Percentiles rank a stretch among this genome's conserved stretches.
Evolutionary conservation across 495 filamentous ascomycete species (phyloP).

Genomic region (Xylaria telfairii): DNA sequence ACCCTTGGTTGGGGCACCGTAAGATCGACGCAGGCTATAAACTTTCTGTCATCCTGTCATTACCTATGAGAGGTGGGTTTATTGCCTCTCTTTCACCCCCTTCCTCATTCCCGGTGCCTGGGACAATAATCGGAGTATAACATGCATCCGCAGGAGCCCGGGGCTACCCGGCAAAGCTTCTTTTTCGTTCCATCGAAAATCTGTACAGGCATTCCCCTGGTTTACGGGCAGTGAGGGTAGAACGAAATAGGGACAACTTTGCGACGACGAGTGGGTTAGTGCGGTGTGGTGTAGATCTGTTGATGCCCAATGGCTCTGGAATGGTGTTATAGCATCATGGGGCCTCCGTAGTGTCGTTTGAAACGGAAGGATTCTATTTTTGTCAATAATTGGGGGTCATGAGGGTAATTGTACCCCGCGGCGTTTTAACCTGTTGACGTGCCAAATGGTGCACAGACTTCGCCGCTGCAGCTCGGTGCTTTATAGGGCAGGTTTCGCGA

Average conservation of each 20-base stretch:
- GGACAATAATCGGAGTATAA: not conserved
- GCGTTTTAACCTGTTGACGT: not conserved
- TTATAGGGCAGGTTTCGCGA: slow-evolving; percentile 3
- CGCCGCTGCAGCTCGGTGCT: not conserved
- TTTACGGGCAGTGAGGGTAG: not conserved
- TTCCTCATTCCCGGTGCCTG: not conserved
- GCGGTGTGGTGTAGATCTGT: not conserved
- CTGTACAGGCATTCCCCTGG: not conserved
- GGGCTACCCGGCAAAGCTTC: not conserved
- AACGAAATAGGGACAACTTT: not conserved
- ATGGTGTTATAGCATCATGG: not conserved
- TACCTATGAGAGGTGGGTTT: not conserved
- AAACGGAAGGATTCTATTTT: slow-evolving; percentile 14
- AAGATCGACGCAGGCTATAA: slow-evolving; percentile 3
- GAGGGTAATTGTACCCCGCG: slow-evolving; percentile 2
- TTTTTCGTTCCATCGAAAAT: not conserved
- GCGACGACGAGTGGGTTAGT: not conserved
- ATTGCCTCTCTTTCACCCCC: not conserved
- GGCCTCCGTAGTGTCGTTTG: not conserved
- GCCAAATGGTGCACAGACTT: not conserved
- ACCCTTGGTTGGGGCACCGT: slow-evolving; percentile 6
- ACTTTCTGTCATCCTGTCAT: not conserved
- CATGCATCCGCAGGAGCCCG: not conserved
- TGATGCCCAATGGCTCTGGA: slow-evolving; percentile 8
- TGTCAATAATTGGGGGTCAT: not conserved